Conservation (phyloP, 2,329 filamentous ascomycete genomes). For the Apiospora pterosperma region DNA sequence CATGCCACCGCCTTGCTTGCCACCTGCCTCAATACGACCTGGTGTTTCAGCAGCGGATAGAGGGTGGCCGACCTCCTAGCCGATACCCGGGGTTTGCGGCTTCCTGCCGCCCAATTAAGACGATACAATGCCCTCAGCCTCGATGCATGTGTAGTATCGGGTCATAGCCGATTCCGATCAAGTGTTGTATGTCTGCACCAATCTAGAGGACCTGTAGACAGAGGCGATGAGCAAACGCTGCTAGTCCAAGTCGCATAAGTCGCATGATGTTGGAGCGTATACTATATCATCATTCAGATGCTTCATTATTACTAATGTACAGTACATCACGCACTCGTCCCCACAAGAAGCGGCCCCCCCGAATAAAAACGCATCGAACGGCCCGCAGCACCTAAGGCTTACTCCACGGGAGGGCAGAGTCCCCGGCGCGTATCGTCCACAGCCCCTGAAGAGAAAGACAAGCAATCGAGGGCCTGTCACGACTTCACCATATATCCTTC, state of each 20-base stretch:
- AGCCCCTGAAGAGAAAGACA: background rate
- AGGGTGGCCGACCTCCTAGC: background rate
- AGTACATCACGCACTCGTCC: constrained; percentile 12
- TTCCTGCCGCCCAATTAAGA: background rate
- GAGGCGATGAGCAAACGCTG: background rate
- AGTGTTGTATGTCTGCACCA: background rate
- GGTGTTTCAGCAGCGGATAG: background rate
- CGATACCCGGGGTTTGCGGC: background rate
- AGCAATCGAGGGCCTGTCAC: background rate
- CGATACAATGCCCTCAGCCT: background rate
- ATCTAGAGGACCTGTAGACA: background rate
- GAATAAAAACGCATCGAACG: constrained; percentile 1
- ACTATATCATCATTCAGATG: background rate
- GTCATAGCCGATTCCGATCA: background rate
- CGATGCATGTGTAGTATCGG: background rate
- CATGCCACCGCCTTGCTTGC: background rate
- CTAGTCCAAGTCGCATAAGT: background rate
- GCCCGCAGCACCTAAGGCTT: background rate
- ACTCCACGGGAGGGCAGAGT: background rate
- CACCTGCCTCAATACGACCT: background rate
- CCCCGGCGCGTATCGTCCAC: background rate
- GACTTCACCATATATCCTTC: background rate
- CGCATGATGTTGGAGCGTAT: background rate
- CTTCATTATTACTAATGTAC: constrained; percentile 16
- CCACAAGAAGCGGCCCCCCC: constrained; percentile 6